A percentile compares a stretch with the other conserved stretches of the same genome.
Conservation (phyloP, 2,329 filamentous ascomycete species). For the Fusarium chaquense region DNA sequence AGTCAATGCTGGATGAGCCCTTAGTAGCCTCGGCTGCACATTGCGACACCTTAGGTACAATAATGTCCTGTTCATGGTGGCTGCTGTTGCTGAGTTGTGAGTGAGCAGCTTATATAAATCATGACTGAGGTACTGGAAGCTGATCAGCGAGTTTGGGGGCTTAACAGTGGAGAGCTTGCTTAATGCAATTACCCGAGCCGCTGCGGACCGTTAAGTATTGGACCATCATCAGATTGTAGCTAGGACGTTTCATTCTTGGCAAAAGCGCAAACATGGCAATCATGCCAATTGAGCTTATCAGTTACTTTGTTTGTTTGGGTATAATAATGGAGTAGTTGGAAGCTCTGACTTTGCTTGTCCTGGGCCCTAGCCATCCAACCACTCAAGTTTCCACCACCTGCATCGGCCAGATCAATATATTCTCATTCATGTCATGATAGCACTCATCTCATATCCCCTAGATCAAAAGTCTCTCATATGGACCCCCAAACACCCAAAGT, state of each 20-base stretch:
- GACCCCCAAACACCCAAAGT: constrained; percentile 73
- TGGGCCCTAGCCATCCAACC: not conserved
- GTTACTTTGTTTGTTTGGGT: not conserved
- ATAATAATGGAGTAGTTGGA: constrained; percentile 26
- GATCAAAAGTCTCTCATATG: constrained; percentile 49
- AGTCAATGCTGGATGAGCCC: constrained; percentile 16
- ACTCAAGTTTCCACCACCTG: not conserved
- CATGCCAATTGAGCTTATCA: not conserved
- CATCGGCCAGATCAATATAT: not conserved
- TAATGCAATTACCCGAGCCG: constrained; percentile 52
- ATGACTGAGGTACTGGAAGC: constrained; percentile 17
- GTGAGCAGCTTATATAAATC: constrained; percentile 41
- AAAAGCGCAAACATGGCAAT: constrained; percentile 6
- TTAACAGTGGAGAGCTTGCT: constrained; percentile 38
- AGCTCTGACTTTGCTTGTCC: constrained; percentile 1
- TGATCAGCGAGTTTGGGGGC: constrained; percentile 28
- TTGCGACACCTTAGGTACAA: constrained; percentile 46
- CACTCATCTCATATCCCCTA: constrained; percentile 20
- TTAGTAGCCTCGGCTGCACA: constrained; percentile 22
- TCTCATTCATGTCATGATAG: not conserved
- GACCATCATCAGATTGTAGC: constrained; percentile 11
- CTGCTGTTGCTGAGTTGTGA: constrained; percentile 34
- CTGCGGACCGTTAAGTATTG: constrained; percentile 19
- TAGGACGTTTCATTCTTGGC: constrained; percentile 10
- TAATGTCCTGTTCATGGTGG: constrained; percentile 51